Base-by-base conservation (phyloP, 768 basidiomycete species). In the Macrolepiota albuminosa region DNA sequence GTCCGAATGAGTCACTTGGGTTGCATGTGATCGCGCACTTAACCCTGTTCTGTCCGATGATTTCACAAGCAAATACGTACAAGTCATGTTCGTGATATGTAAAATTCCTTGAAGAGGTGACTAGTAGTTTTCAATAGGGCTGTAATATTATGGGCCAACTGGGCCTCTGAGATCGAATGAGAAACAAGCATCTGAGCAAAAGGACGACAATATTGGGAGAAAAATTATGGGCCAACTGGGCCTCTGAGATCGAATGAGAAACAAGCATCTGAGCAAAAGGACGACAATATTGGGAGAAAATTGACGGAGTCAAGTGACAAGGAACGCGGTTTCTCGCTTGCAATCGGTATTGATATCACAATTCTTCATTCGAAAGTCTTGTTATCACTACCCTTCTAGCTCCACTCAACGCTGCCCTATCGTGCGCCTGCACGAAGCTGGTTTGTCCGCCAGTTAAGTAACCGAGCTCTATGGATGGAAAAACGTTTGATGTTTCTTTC, bases 391-490 rank as follows among this genome's bases (percentile, higher is more conserved):
- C 63, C 51, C 59, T 58, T 58, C 54, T 56, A 61, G 54, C 62
- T 67, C 61, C 62, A 61, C 60, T 50, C 49, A 59, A 40, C 51
- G 55, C 59, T 47, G 53, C 58, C 57, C 57, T 49, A 69, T 81
- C 84, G 85, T 84, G 86, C 85, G 74, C 70, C 69, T 69, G 84
- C 84, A 85, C 86, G 85, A 82, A 81, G 82, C 84, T 85, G 87
- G 86, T 84, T 82, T 81, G 74, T 75, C 77, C 80, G 78, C 80
- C 81, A 78, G 84, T 82, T 79, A 79, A 75, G 78, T 77, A 77
- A 81, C 76, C 74, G 75, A 74, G 79, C 83, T 83, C 80, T 83
- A 90, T 91, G 89, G 87, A 88, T 88, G 87, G 84, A 82, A 83
- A 82, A 78, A 82, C 82, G 87, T 81, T 31, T 39, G 61, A 47